These are phyloP conservation scores for Diphasiastrum complanatum DNA, from an alignment of 83 land plant species.

Conservation along the genomic window DNA sequence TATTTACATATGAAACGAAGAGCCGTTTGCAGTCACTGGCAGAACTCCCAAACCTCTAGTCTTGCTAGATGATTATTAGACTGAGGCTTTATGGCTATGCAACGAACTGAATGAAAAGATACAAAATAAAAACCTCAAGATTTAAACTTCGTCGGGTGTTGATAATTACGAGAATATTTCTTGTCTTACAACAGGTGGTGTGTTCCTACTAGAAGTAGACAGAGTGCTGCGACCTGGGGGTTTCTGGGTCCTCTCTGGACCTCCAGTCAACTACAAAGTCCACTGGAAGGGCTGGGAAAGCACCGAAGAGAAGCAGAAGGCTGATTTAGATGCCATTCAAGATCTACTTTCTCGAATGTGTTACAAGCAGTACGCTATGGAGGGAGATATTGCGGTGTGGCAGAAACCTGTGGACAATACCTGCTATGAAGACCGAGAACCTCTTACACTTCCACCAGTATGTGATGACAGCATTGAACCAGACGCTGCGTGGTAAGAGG, in stretches of 20 bases:
- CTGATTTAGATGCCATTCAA: slow-evolving; percentile 25
- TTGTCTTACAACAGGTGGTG: slow-evolving; percentile 9
- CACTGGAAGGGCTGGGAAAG: slow-evolving; percentile 31
- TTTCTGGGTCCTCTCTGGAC: slow-evolving; percentile 17
- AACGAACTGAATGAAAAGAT: too few relatives aligned
- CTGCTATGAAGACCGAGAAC: slow-evolving; percentile 55
- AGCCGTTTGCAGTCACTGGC: too few relatives aligned
- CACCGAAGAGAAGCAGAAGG: slow-evolving; percentile 28
- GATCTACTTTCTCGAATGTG: slow-evolving; percentile 32
- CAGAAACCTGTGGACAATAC: slow-evolving; percentile 36
- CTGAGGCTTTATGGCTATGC: too few relatives aligned
- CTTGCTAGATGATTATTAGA: too few relatives aligned
- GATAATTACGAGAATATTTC: slow-evolving; percentile 15
- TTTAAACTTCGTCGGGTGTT: too few relatives aligned
- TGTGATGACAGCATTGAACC: slow-evolving; percentile 88
- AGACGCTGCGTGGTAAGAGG: slow-evolving; percentile 74
- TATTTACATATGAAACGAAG: too few relatives aligned
- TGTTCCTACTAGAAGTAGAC: slow-evolving; percentile 16
- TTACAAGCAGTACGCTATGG: slow-evolving; percentile 26
- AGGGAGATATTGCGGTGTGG: slow-evolving; percentile 38
- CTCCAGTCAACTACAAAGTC: slow-evolving; percentile 13
- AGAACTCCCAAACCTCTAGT: too few relatives aligned
- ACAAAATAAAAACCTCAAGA: too few relatives aligned
- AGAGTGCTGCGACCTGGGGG: slow-evolving; percentile 19
- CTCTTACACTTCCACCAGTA: slow-evolving; percentile 57